Base-by-base conservation (phyloP, 768 basidiomycete species). In the Suillus alpinus region DNA sequence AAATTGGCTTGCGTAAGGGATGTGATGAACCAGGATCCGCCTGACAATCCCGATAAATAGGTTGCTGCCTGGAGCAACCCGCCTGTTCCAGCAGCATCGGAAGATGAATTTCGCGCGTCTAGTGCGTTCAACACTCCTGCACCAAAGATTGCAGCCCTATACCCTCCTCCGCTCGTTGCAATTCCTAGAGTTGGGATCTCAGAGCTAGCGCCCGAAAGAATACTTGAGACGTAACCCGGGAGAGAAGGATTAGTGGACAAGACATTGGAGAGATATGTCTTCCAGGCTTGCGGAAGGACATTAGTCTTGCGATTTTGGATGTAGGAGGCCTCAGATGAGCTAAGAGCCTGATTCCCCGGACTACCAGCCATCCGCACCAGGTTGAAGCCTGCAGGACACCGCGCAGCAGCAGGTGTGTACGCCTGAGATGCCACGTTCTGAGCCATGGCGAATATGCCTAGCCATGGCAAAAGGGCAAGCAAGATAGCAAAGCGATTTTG, bases 141-240 rank as follows among this genome's bases (percentile, higher is more conserved):
- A 44, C 79, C 81, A 56, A 80, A 81, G 7, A 83, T 73, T 4
- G 83, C 82, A 0, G 86, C 86, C 14, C 86, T 72, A 53, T 82
- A 80, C 0, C 84, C 81, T 8, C 86, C 86, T 14, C 86, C 86
- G 31, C 81, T 82, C 26, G 78, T 69, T 0, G 85, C 84, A 56
- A 86, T 81, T 0, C 77, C 82, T 6, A 84, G 66, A 20, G 65
- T 76, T 4, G 80, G 81, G 0, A 69, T 61, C 16, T 70, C 55
- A 1, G 60, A 31, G 31, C 62, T 65, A 9, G 62, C 56, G 2
- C 64, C 71, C 16, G n/a, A 59, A 26, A 74, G 58, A 44, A 80
- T 76, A 34, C 58, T 47, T 13, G 69, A 65, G 9, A 76, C 74
- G 46, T 80, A 80, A 4, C 58, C 32, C 2, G 80, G 78, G 0